Percentiles rank a stretch among this genome's conserved stretches.
These are phyloP conservation scores for Boletellus ananas DNA, from an alignment of 768 basidiomycete species.

Conservation along the genomic window DNA sequence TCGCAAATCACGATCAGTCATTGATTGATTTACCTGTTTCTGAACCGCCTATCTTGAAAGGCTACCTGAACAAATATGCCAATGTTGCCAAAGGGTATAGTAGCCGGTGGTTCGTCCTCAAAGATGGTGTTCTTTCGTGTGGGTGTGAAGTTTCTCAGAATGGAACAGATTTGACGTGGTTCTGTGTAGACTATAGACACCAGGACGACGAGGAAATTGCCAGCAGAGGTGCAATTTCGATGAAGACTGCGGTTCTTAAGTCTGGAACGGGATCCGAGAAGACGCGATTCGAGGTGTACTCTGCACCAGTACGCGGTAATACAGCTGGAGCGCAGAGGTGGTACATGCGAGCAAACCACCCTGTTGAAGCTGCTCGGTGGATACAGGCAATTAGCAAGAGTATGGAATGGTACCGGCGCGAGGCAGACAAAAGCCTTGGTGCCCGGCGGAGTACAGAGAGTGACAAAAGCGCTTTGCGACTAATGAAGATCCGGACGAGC, in stretches of 20 bases:
- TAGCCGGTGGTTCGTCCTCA: conserved; percentile 89
- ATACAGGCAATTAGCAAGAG: conserved; percentile 67
- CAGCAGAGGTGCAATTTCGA: conserved; percentile 82
- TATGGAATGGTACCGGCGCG: conserved; percentile 66
- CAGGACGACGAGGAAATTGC: conserved; percentile 88
- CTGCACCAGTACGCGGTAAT: conserved; percentile 47
- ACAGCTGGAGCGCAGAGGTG: conserved; percentile 58
- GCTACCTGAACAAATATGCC: conserved; percentile 87
- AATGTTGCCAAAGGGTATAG: conserved; percentile 90
- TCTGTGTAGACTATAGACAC: conserved; percentile 63
- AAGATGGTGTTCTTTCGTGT: conserved; percentile 84
- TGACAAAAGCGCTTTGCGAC: conserved; percentile 38
- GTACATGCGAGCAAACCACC: conserved; percentile 84
- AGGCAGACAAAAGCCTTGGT: conserved; percentile 27
- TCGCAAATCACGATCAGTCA: conserved; percentile 76
- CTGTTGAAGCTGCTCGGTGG: conserved; percentile 88
- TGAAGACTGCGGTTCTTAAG: conserved; percentile 73
- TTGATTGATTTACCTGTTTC: conserved; percentile 49
- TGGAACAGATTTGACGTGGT: neutral
- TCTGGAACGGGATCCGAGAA: conserved; percentile 49
- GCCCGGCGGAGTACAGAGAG: conserved; percentile 46
- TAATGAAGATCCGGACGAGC: conserved; percentile 28
- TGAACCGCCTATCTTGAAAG: conserved; percentile 62
- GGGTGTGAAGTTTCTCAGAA: conserved; percentile 27
- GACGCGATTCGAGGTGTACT: conserved; percentile 80